Evolutionary conservation across 176 grass and related monocot species (phyloP), one percentile per base, ranked within the genome.

Genomic region (Oryza officinalis): DNA sequence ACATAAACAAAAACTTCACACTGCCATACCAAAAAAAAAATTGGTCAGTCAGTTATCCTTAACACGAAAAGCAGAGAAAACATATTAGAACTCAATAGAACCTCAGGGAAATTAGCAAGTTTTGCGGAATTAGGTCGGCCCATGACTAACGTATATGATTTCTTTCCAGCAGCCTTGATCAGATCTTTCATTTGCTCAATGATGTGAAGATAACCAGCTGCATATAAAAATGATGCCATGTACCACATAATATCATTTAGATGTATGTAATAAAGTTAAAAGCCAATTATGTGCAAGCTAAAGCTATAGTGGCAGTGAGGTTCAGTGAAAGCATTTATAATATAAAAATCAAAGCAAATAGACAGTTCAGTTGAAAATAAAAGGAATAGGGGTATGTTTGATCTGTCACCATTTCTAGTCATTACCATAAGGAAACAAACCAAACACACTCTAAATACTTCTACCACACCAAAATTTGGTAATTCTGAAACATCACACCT

Each of bases 101-200:
- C 96, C 96, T 98, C 93, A 37, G 93, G 96, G 80, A 98, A 98
- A 82, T 98, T 98, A 44, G 96, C 96, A 66, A 98, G 96, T 83
- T 98, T 98, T 37, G 93, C 76, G 80, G 93, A 87, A 82, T 89
- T 95, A 71, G 96, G 96, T 66, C 89, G 86, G 33, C 96, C 96
- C 93, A 95, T 95, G 59, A 98, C 96, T 65, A 98, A 50, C 40
- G 93, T 98, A 71, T 98, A 98, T 6, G 96, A 95, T 77, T 95
- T 98, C 80, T 98, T 98, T 86, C 96, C 96, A 71, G 96, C 87
- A 0, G 78, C 73, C 85, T 89, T 92, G 84, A 98, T 90, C 54
- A 98, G 66, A 66, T 95, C 89, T 87, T 98, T 98, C 91, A 98
- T 92, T 90, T 98, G 90, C 70, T 98, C 84, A 6, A 93, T 88